Conservation (phyloP, 805 yeast species). For the Starmerella gropengiesseri region DNA sequence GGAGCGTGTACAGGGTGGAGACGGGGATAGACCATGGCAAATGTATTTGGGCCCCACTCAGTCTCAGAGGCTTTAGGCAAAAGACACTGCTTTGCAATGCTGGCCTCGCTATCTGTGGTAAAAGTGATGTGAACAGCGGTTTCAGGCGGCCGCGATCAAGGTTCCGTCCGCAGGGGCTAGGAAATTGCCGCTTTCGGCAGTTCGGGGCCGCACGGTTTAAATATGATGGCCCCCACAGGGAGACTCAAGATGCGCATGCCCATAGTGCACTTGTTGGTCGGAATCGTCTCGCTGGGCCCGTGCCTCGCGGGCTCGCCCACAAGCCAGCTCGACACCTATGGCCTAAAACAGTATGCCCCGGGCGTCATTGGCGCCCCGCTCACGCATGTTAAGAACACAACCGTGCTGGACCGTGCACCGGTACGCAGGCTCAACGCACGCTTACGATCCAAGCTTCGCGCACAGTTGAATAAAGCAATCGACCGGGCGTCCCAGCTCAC, state of each 20-base stretch:
- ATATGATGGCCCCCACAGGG: no score
- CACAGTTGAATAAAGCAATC: slow-evolving; percentile 1
- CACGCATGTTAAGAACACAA: slow-evolving; percentile 8
- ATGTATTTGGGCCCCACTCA: no score
- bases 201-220: neutral
- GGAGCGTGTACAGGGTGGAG: no score
- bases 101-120: no score
- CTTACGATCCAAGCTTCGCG: neutral
- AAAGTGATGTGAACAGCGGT: no score
- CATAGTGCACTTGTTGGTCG: no score
- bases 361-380: slow-evolving; percentile 18
- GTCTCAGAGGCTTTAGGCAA: no score
- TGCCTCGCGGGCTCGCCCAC: neutral
- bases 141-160: no score
- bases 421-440: slow-evolving; percentile 10
- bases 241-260: no score
- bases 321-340: neutral
- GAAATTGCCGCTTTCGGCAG: slow-evolving; percentile 1
- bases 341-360: slow-evolving; percentile 5
- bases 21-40: no score
- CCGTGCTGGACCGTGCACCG: neutral
- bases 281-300: neutral
- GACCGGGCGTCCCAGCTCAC: neutral
- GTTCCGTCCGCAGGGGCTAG: slow-evolving; percentile 4
- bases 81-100: no score